phyloP scores from a whole-genome alignment of 1,284 basidiomycete species.

The Neonothopanus nambi region DNA sequence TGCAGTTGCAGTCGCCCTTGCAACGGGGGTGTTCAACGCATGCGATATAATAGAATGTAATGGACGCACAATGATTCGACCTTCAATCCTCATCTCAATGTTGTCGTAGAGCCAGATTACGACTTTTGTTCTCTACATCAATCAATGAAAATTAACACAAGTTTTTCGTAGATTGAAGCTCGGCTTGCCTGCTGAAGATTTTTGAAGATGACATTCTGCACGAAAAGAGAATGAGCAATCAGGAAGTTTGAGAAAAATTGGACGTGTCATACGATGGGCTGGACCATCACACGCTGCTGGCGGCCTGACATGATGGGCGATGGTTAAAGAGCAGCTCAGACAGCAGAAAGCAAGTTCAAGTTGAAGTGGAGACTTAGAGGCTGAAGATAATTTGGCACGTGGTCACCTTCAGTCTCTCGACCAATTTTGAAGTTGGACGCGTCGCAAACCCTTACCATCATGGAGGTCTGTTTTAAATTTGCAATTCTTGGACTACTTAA shows the following conservation, averaged over 20 bases:
- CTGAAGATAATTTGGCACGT: slow-evolving; percentile 21
- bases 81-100: slow-evolving; percentile 95
- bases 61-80: slow-evolving; percentile 87
- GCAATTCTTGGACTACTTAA: slow-evolving; percentile 7
- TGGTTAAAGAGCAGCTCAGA: slow-evolving; percentile 12
- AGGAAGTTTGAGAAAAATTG: slow-evolving; percentile 4
- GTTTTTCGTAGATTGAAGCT: neutral
- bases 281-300: slow-evolving; percentile 95
- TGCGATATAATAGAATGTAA: slow-evolving; percentile 15
- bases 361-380: neutral
- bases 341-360: slow-evolving; percentile 15
- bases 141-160: slow-evolving; percentile 5
- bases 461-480: slow-evolving; percentile 28
- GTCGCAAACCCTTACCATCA: slow-evolving; percentile 29
- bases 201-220: slow-evolving; percentile 98
- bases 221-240: slow-evolving; percentile 23
- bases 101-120: slow-evolving; percentile 98
- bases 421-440: slow-evolving; percentile 15
- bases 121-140: slow-evolving; percentile 75
- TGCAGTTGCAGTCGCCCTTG: slow-evolving; percentile 18
- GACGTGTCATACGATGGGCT: slow-evolving; percentile 81
- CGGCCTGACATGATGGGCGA: slow-evolving; percentile 79
- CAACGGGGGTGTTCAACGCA: slow-evolving; percentile 15
- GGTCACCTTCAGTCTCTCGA: slow-evolving; percentile 15
- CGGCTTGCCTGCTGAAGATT: slow-evolving; percentile 82